A percentile compares a stretch with the other conserved stretches of the same genome.
Evolutionary conservation across 2,329 filamentous ascomycete species (phyloP).

Genomic region (Dichotomopilus funicola): DNA sequence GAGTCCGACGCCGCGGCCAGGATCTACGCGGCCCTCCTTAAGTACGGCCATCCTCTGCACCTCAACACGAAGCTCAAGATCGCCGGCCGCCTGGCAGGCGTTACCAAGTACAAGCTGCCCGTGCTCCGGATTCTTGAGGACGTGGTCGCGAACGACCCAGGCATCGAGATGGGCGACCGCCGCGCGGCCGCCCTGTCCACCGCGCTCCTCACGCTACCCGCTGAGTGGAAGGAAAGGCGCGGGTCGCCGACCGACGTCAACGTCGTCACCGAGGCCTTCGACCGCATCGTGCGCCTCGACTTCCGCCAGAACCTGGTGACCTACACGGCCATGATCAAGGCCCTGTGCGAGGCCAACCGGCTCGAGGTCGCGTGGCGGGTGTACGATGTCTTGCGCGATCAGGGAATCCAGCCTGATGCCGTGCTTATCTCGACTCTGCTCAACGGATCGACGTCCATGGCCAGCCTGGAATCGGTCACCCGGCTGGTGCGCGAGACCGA

Average conservation of each 20-base stretch:
- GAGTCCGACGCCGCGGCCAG: constrained; percentile 23
- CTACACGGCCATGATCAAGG: constrained; percentile 63
- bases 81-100: constrained; percentile 39
- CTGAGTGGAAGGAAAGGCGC: constrained; percentile 25
- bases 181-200: constrained; percentile 51
- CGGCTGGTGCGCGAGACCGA: constrained; percentile 49
- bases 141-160: constrained; percentile 38
- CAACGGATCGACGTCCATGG: constrained; percentile 57
- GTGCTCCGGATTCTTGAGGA: constrained; percentile 40
- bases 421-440: constrained; percentile 65
- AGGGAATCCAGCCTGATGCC: constrained; percentile 55
- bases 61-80: constrained; percentile 42
- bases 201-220: constrained; percentile 43
- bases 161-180: constrained; percentile 13
- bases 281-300: constrained; percentile 52
- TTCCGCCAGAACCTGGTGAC: constrained; percentile 55
- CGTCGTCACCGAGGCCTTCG: constrained; percentile 41
- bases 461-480: constrained; percentile 48
- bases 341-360: constrained; percentile 61
- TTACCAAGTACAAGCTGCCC: constrained; percentile 32
- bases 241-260: neutral
- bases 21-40: constrained; percentile 32
- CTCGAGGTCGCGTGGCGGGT: constrained; percentile 58
- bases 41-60: constrained; percentile 30
- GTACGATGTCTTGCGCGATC: constrained; percentile 53